Conservation (phyloP, 1,139 yeast genomes). For the Pichia sp. region DNA sequence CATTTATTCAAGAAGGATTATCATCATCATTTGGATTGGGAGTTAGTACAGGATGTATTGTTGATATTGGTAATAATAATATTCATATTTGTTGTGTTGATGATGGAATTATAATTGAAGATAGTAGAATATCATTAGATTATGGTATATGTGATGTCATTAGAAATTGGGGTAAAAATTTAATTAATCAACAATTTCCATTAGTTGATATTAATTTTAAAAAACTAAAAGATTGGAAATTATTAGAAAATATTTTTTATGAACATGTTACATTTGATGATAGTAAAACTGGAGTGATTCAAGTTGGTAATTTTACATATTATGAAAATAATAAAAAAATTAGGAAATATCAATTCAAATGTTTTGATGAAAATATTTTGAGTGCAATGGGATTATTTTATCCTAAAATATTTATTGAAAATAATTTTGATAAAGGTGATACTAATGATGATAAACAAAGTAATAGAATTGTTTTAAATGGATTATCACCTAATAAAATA, state of each 20-base stretch:
- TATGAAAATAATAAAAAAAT: conserved; percentile 46
- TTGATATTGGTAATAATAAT: conserved; percentile 86
- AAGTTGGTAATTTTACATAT: conserved; percentile 66
- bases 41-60: conserved; percentile 81
- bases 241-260: conserved; percentile 65
- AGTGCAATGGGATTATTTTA: conserved; percentile 87
- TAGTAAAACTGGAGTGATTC: conserved; percentile 77
- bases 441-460: conserved; percentile 13
- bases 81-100: conserved; percentile 86
- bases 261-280: conserved; percentile 79
- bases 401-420: conserved; percentile 54
- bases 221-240: conserved; percentile 70
- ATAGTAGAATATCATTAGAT: conserved; percentile 64
- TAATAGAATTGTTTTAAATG: conserved; percentile 17
- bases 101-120: conserved; percentile 81
- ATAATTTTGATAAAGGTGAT: conserved; percentile 8
- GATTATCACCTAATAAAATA: conserved; percentile 19
- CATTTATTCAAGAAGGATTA: conserved; percentile 80
- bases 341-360: conserved; percentile 77
- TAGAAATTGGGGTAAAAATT: conserved; percentile 56
- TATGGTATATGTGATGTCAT: conserved; percentile 92
- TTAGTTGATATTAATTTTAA: conserved; percentile 60
- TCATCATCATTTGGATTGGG: conserved; percentile 98
- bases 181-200: conserved; percentile 70
- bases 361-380: conserved; percentile 89